Evolutionary conservation across 441 rosid species (phyloP).

Genomic region (Adansonia grandidieri): DNA sequence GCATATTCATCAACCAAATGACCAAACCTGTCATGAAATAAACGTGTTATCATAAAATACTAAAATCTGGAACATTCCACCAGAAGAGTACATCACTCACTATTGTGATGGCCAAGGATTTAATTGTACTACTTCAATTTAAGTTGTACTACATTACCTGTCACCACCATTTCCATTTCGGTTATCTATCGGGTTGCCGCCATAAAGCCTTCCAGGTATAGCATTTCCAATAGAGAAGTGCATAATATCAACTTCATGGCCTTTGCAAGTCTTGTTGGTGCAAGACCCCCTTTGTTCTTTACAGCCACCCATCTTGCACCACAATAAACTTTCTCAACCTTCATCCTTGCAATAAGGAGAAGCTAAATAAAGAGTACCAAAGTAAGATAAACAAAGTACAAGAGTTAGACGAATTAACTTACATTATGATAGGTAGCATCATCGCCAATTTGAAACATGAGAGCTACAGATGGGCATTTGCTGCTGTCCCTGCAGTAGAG

Average conservation of each 20-base stretch:
- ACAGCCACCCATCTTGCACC: conserved; percentile 93
- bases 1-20: conserved; percentile 82
- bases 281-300: conserved; percentile 63
- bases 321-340: conserved; percentile 27
- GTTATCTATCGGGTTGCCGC: conserved; percentile 79
- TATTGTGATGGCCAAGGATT: conserved; percentile 16
- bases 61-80: neutral
- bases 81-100: conserved; percentile 1
- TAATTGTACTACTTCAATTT: conserved; percentile 29
- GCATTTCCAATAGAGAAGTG: conserved; percentile 95
- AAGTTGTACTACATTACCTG: conserved; percentile 54
- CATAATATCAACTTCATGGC: conserved; percentile 97
- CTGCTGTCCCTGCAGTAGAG: conserved; percentile 61
- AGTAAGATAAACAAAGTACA: neutral
- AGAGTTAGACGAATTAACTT: conserved; percentile 30
- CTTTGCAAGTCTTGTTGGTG: conserved; percentile 87
- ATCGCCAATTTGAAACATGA: conserved; percentile 91
- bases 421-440: conserved; percentile 87
- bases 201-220: conserved; percentile 93
- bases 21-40: conserved; percentile 64
- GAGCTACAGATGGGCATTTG: conserved; percentile 83
- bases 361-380: neutral
- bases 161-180: conserved; percentile 87
- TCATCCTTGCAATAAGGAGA: conserved; percentile 16
- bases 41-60: neutral